Base-by-base conservation (phyloP, 2,329 filamentous ascomycete species). In the Hypomyces perniciosus region DNA sequence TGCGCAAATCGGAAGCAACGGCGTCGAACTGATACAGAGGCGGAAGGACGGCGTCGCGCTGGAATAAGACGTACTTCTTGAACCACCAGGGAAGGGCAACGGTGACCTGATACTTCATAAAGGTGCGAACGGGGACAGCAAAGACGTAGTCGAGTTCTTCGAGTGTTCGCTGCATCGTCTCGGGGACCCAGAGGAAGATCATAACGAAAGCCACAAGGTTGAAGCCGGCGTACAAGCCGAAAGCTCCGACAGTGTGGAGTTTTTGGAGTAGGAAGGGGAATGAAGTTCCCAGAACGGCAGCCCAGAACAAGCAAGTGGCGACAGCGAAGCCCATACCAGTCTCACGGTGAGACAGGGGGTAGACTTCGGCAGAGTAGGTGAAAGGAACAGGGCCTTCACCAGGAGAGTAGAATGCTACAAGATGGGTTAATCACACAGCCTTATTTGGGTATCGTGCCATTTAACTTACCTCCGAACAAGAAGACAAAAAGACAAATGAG, bases 291-390 rank as follows among this genome's bases (percentile, higher is more conserved):
- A 81, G 65, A 2, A 80, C 66, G 5, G 72, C 67, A 6, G 70
- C 76, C 68, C 76, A 79, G 66, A 77, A 78, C 54, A 79, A 72
- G 58, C 78, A 80, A 1, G 79, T 83, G 2, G 80, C 79, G 1
- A 84, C 81, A 5, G 80, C 79, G 67, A 77, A 83, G 0, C 72
- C 73, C 82, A 85, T 85, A 34, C 81, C 82, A 4, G 83, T 73
- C 62, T 84, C 81, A 54, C 81, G 71, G 62, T 84, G 80, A 2
- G 78, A 80, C 0, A 85, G 74, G 1, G 82, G 82, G 63, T 83
- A 85, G 9, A 83, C 80, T 60, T 85, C 82, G 4, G 82, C 80
- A 0, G 72, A 76, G 69, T 84, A 84, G 13, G 77, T 76, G 63
- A 82, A 84, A 0, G 80, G 80, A 0, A 84, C 80, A 0, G 80